phyloP scores from a whole-genome alignment of 2,329 filamentous ascomycete species.

The Fusarium setosum region DNA sequence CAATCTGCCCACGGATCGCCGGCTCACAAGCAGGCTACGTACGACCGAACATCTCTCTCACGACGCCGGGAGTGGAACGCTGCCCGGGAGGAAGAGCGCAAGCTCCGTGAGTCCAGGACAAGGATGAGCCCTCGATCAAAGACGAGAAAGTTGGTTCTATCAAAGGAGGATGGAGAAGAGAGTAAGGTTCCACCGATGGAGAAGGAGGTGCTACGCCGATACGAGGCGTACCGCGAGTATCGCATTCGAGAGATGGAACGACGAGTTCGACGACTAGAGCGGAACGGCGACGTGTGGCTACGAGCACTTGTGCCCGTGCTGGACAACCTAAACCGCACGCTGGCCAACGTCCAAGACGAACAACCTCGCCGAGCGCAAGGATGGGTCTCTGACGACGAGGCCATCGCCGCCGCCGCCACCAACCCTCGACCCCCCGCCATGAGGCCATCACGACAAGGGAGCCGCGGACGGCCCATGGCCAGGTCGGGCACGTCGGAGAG shows the following conservation, averaged over 20 bases:
- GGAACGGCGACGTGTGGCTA: conserved; percentile 58
- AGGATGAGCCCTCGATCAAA: conserved; percentile 33
- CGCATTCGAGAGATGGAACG: conserved; percentile 60
- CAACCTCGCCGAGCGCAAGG: conserved; percentile 34
- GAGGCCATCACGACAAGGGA: conserved; percentile 17
- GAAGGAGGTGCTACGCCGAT: conserved; percentile 51
- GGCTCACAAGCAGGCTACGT: conserved; percentile 29
- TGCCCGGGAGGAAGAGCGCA: conserved; percentile 43
- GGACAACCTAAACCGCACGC: conserved; percentile 54
- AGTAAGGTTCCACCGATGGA: conserved; percentile 38
- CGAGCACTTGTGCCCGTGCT: conserved; percentile 58
- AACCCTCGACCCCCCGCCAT: conserved; percentile 17
- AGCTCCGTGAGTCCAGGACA: conserved; percentile 30
- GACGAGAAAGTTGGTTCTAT: conserved; percentile 32
- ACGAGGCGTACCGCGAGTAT: conserved; percentile 55
- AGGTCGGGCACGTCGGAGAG: conserved; percentile 44
- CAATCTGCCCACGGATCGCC: conserved; percentile 45
- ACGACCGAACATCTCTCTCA: conserved; percentile 46
- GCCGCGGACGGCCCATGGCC: conserved; percentile 36
- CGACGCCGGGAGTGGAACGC: conserved; percentile 50
- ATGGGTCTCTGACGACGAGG: conserved; percentile 49
- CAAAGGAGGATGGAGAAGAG: conserved; percentile 40
- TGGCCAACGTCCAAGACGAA: conserved; percentile 39
- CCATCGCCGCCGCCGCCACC: background rate
- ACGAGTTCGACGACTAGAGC: conserved; percentile 58